Percentiles rank a stretch among this genome's conserved stretches.
phyloP scores from a whole-genome alignment of 2,329 filamentous ascomycete genomes.

The Periconia sp. region DNA sequence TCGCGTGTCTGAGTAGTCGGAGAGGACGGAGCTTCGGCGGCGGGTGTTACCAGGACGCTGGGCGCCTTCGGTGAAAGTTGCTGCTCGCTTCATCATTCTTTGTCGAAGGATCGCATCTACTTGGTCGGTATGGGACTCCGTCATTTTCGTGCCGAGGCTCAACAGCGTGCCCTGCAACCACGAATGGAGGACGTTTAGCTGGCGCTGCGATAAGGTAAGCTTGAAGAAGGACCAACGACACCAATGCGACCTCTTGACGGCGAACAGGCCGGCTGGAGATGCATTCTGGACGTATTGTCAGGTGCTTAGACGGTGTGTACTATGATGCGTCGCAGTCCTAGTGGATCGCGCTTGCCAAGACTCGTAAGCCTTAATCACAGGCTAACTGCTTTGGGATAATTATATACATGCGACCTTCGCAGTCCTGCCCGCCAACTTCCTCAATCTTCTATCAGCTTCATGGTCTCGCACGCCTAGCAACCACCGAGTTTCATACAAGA shows the following conservation, averaged over 20 bases:
- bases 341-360: conserved; percentile 8
- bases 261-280: conserved; percentile 4
- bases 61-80: conserved; percentile 40
- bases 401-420: conserved; percentile 10
- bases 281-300: conserved; percentile 17
- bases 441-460: conserved; percentile 2
- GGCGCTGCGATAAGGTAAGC: no score
- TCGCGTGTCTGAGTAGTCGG: conserved; percentile 75
- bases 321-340: no score
- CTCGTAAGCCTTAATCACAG: no score
- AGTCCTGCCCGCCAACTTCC: conserved; percentile 1
- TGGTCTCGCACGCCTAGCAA: background rate
- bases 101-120: conserved; percentile 40
- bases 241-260: background rate
- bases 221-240: background rate
- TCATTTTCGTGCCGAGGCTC: no score
- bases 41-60: conserved; percentile 42
- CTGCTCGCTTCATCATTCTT: conserved; percentile 43
- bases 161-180: no score
- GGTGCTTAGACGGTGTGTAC: no score
- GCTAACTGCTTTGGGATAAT: conserved; percentile 15
- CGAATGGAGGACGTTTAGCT: no score
- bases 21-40: conserved; percentile 78
- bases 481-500: no score
- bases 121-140: no score